Evolutionary conservation across 2,329 filamentous ascomycete genomes (phyloP).

Genomic region (Dactylonectria estremocensis): DNA sequence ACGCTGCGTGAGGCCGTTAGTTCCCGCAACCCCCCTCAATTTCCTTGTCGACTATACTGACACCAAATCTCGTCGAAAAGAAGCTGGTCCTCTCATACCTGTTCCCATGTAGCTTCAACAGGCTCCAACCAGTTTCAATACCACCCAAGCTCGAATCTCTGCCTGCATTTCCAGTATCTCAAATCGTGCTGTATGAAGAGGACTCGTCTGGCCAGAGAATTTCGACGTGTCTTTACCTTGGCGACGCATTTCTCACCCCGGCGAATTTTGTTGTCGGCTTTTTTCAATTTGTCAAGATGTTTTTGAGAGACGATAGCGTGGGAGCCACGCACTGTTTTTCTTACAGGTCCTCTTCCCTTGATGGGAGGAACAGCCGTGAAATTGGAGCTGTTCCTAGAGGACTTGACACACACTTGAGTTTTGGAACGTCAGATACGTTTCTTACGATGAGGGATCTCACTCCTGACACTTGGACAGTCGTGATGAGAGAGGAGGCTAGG

Average conservation of each 20-base stretch:
- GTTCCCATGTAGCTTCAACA: not conserved
- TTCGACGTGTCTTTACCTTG: not conserved
- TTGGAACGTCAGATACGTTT: not conserved
- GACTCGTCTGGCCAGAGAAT: not conserved
- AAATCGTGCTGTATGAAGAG: not conserved
- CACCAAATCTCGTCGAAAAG: not conserved
- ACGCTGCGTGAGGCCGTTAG: too few relatives aligned
- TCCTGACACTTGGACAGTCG: not conserved
- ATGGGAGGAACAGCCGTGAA: not conserved
- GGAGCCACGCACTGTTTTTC: not conserved
- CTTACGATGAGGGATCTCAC: not conserved
- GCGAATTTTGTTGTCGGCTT: not conserved
- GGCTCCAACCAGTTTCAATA: not conserved
- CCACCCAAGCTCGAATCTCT: not conserved
- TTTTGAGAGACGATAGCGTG: not conserved
- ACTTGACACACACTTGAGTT: too few relatives aligned
- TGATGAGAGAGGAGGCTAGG: not conserved
- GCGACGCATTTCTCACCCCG: not conserved
- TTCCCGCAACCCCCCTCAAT: too few relatives aligned
- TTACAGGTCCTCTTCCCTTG: not conserved
- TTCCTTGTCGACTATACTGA: too few relatives aligned
- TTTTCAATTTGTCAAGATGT: not conserved
- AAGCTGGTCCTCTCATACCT: not conserved
- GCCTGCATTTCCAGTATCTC: not conserved
- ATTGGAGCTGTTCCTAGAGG: not conserved